Base-by-base conservation (phyloP, 2,329 filamentous ascomycete genomes). In the Zasmidium angulare region DNA sequence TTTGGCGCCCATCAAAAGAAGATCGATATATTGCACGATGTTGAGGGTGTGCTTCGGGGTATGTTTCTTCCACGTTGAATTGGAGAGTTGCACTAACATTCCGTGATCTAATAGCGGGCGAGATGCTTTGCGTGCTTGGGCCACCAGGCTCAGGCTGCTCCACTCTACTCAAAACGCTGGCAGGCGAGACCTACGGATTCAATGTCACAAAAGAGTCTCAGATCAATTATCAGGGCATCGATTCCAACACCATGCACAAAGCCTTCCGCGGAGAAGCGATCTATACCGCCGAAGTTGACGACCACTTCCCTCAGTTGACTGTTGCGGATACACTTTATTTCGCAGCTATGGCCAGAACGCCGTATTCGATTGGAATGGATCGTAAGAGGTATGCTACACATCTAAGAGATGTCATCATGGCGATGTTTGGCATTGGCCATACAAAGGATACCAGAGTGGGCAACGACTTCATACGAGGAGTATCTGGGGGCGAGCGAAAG, bases 261-360 rank as follows among this genome's bases (percentile, higher is more conserved):
- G 80, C 84, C 62, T 92, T 93, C 77, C 87, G 89, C 23, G 91
- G 91, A 65, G 91, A 96, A 76, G 89, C 89, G 62, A 93, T 95
- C 72, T 95, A 95, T 76, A 93, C 89, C 0, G 89, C 89, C 60
- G 90, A 95, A 74, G 87, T 90, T 36, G 91, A 96, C 71, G 87
- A 89, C 3, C 89, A 93, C 75, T 93, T 93, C 70, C 89, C 89
- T 12, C 84, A 87, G 76, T 76, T 95, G 68, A 87, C 84, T 1
- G 90, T 93, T 47, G 89, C 89, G 53, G 88, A 93, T 68, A 95
- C 90, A 1, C 81, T 93, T 49, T 87, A 85, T 55, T 93, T 93
- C 63, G 90, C 90, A 19, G 89, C 90, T 2, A 80, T 84, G 19
- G 88, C 89, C 6, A 82, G 88, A 56, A 84, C 87, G 51, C 87